Percentiles rank a stretch among this genome's conserved stretches.
Evolutionary conservation across 805 yeast genomes (phyloP).

Genomic region (Naumovozyma baii): DNA sequence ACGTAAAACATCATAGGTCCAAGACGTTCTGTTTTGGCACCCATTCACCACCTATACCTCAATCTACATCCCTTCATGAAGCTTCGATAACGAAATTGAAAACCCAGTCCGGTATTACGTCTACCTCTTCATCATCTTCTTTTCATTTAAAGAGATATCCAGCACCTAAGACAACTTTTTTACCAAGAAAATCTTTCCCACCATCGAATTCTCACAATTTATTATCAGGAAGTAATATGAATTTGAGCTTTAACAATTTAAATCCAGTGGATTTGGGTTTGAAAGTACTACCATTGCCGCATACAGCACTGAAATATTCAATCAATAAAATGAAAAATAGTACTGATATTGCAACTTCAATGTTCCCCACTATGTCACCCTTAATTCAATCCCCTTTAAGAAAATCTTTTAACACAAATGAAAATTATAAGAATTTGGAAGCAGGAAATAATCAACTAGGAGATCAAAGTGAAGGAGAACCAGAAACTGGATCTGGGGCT

Average conservation of each 20-base stretch:
- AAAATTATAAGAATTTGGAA: too few relatives aligned
- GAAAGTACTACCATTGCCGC: slow-evolving; percentile 8
- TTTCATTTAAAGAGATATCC: too few relatives aligned
- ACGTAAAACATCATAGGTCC: background rate
- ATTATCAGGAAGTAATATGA: background rate
- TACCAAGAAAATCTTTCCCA: slow-evolving; percentile 19
- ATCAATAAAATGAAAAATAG: slow-evolving; percentile 9
- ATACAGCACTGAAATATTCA: slow-evolving; percentile 8
- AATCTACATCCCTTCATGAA: too few relatives aligned
- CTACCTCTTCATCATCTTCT: too few relatives aligned
- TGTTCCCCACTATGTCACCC: background rate
- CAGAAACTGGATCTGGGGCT: too few relatives aligned
- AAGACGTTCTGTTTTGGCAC: background rate
- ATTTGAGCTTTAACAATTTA: background rate
- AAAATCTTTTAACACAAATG: background rate
- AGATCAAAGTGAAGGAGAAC: background rate
- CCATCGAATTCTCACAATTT: slow-evolving; percentile 4
- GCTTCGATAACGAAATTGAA: too few relatives aligned
- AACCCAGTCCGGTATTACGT: too few relatives aligned
- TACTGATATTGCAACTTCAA: slow-evolving; percentile 3
- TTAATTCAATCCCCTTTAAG: background rate
- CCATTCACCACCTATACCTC: background rate
- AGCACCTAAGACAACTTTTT: too few relatives aligned
- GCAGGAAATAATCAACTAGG: too few relatives aligned
- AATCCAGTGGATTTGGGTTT: slow-evolving; percentile 6